Evolutionary conservation across 257 asterid genomes (phyloP), one percentile per base, ranked within the genome.

Genomic region (Catharanthus roseus): DNA sequence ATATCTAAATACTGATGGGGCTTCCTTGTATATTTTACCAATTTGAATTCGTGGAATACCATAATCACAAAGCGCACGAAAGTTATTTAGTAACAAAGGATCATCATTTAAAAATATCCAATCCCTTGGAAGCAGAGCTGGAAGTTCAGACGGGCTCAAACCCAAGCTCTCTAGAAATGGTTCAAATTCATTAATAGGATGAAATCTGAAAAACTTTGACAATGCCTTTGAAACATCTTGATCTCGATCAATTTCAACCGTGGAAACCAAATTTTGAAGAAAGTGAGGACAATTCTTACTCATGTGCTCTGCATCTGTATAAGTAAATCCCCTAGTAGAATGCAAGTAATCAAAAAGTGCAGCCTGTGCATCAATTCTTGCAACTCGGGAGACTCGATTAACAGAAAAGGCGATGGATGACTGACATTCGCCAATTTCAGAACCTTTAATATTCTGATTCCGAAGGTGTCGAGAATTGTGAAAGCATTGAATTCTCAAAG

Each of bases 91-190:
- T 79, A 93, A 79, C 68, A 77, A 67, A 24, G 63, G 81, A 80
- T 88, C 92, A 71, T 93, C 98, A 21, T 64, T 77, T 60, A 93
- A 75, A 78, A 82, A 93, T 28, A 91, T 84, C 84, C 86, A 69
- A 23, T 83, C 86, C 9, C 83, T 81, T 0, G 97, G 98, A 49
- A 93, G 86, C 69, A 87, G 76, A n/a, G 90, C 45, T 0, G 79
- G 41, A 15, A 82, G 72, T 53, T 91, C 96, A 6, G 71, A 51
- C 0, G 82, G 88, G 34, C 63, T 83, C 81, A 93, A 85, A n/a
- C 98, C 97, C 78, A 91, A 74, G 70, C 98, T 93, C 85, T 93
- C 96, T 4, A 93, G 83, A 61, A 93, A 93, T 0, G 98, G 98
- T 71, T 93, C 98, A 50, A 89, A 93, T 77, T 93, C 98, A 74